A percentile compares a stretch with the other conserved stretches of the same genome.
Conservation (phyloP, 2,329 filamentous ascomycete species). For the Xylaria sp. region DNA sequence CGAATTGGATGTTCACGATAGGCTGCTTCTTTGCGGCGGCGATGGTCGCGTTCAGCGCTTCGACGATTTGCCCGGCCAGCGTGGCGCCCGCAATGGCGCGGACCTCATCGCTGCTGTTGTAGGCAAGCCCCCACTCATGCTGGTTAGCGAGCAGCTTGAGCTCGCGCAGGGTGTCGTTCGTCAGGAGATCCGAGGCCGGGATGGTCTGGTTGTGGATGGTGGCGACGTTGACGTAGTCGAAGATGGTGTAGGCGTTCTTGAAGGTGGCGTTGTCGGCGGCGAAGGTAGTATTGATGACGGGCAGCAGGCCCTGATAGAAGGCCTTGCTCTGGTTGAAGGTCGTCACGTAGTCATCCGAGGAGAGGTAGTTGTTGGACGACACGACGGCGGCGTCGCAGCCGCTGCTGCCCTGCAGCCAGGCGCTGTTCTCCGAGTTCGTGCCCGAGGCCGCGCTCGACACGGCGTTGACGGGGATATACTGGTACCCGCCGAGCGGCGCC, state of each 20-base stretch:
- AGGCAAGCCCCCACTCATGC: slow-evolving; percentile 86
- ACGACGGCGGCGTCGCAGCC: slow-evolving; percentile 66
- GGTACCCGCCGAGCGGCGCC: slow-evolving; percentile 81
- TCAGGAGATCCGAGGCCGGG: slow-evolving; percentile 68
- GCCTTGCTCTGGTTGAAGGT: slow-evolving; percentile 64
- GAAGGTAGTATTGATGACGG: slow-evolving; percentile 66
- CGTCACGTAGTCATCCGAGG: slow-evolving; percentile 58
- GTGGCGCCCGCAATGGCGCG: slow-evolving; percentile 69
- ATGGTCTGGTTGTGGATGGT: slow-evolving; percentile 71
- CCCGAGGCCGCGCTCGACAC: slow-evolving; percentile 66
- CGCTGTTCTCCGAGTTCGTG: slow-evolving; percentile 65
- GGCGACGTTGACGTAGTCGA: slow-evolving; percentile 69
- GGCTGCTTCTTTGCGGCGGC: slow-evolving; percentile 49
- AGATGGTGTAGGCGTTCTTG: slow-evolving; percentile 72
- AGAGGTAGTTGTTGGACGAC: slow-evolving; percentile 66
- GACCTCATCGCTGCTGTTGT: slow-evolving; percentile 77
- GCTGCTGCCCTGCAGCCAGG: slow-evolving; percentile 69
- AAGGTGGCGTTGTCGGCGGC: slow-evolving; percentile 59
- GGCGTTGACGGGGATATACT: slow-evolving; percentile 80
- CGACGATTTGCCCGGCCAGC: slow-evolving; percentile 66
- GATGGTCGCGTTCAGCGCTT: slow-evolving; percentile 64
- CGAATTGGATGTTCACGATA: slow-evolving; percentile 64
- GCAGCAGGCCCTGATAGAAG: slow-evolving; percentile 67
- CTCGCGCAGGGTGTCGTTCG: slow-evolving; percentile 66
- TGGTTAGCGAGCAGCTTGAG: slow-evolving; percentile 79